phyloP scores from a whole-genome alignment of 441 rosid species.

The Euphorbia corollata region DNA sequence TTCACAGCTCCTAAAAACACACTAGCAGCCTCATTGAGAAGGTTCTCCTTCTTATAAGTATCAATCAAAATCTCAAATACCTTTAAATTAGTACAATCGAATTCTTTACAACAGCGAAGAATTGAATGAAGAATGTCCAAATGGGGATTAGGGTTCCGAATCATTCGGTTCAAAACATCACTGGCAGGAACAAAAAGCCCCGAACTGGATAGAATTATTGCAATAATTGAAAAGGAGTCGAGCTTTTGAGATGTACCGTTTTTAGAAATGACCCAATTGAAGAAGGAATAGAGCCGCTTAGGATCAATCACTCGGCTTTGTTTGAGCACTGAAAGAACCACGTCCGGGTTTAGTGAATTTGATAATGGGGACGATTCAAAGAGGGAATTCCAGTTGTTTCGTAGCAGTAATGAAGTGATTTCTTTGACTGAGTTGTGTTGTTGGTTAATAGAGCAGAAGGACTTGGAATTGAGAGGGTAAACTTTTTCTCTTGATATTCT shows the following conservation, averaged over 20 bases:
- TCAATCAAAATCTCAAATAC: constrained; percentile 50
- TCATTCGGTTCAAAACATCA: constrained; percentile 37
- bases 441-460: constrained; percentile 18
- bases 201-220: constrained; percentile 44
- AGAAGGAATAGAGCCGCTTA: constrained; percentile 47
- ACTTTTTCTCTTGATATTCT: constrained; percentile 2
- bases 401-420: constrained; percentile 38
- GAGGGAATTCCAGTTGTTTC: constrained; percentile 42
- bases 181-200: constrained; percentile 36
- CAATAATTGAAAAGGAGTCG: constrained; percentile 48
- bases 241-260: constrained; percentile 35
- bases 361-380: constrained; percentile 33
- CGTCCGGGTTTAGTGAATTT: constrained; percentile 45
- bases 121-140: constrained; percentile 44
- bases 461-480: constrained; percentile 22
- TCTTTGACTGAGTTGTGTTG: constrained; percentile 32
- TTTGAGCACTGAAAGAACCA: constrained; percentile 50
- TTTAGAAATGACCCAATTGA: constrained; percentile 44
- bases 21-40: constrained; percentile 44
- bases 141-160: constrained; percentile 33
- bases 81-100: constrained; percentile 21
- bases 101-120: constrained; percentile 32
- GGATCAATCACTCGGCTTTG: constrained; percentile 44
- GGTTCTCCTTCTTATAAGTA: constrained; percentile 41
- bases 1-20: constrained; percentile 33